These are phyloP conservation scores for Rhizopus arrhizus DNA, from an alignment of 371 early-diverging fungal genomes.

Conservation along the genomic window DNA sequence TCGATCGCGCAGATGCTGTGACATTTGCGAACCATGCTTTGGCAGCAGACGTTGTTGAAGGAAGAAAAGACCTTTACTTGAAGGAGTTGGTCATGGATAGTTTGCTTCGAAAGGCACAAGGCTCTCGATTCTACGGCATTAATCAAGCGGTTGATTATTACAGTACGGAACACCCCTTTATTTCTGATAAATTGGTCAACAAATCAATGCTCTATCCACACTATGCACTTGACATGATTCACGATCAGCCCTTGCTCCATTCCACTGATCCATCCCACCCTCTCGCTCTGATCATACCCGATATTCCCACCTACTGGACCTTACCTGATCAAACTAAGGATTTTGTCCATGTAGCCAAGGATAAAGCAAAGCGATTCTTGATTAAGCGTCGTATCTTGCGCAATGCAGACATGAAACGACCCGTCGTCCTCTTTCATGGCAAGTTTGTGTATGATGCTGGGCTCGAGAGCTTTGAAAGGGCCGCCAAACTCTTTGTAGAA, in stretches of 20 bases:
- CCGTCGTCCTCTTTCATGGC: conserved; percentile 60
- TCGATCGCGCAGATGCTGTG: conserved; percentile 60
- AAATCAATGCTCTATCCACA: conserved; percentile 51
- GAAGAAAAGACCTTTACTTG: conserved; percentile 57
- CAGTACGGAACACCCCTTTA: conserved; percentile 55
- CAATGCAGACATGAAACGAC: conserved; percentile 51
- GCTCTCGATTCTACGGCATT: conserved; percentile 59
- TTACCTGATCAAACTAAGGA: conserved; percentile 34
- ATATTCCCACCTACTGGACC: conserved; percentile 32
- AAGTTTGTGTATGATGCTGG: conserved; percentile 51
- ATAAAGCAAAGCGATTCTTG: conserved; percentile 55
- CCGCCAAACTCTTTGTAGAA: conserved; percentile 44
- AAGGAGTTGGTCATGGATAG: conserved; percentile 65
- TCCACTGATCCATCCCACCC: conserved; percentile 17
- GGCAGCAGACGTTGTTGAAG: conserved; percentile 65
- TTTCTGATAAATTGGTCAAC: conserved; percentile 40
- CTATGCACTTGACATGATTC: conserved; percentile 36
- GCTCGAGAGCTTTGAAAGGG: conserved; percentile 51
- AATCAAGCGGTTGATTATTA: conserved; percentile 65
- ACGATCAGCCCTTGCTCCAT: conserved; percentile 18
- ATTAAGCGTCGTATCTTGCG: conserved; percentile 47
- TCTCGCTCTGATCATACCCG: conserved; percentile 17
- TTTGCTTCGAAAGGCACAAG: conserved; percentile 54
- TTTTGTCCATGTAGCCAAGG: conserved; percentile 50
- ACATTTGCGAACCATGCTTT: conserved; percentile 58